Base-by-base conservation (phyloP, 2,329 filamentous ascomycete species). In the Penicillium sp. region DNA sequence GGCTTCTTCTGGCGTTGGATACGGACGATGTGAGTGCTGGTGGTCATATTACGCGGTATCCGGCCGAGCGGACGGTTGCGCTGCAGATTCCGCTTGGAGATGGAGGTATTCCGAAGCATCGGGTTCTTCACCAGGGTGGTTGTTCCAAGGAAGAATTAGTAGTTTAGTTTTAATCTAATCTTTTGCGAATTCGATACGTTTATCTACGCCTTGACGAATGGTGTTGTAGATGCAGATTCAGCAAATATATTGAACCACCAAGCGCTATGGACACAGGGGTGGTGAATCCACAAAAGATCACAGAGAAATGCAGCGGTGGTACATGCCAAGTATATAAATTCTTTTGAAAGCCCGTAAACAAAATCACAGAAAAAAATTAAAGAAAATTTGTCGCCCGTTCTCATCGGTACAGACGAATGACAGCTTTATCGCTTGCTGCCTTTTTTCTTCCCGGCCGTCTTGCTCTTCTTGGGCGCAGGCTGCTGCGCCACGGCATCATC, bases 11-110 rank as follows among this genome's bases (percentile, higher is more conserved):
- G 7, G 68, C 65, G 0, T 59, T 65, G 3, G 70, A 73, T 42
- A 71, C 65, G 3, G 48, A 49, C 2, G 63, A 65, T 30, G 61
- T 66, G 3, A 68, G 66, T 37, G 43, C 32, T 2, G 39, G 57
- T 20, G 70, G 70, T 0, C 70, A 73, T 53, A 46, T 48, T 3
- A 69, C 70, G 2, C 42, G 43, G 20, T 73, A 69, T 42, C 67
- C 68, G 18, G 18, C 18, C 18, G 18, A 22, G 18, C 18, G 18
- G 9, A 22, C 11, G 15, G 23, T 37, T 14, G 31, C 9, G 25
- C 25, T 27, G 9, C 25, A 27, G 25, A 27, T 27, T 12, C 26
- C 28, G 26, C 5, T 65, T 3, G 39, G 34, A 1, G 54, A 60
- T 22, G 57, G 50, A n/a, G 36, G 48, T 31, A 35, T 66, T 1